A percentile compares a stretch with the other conserved stretches of the same genome.
Evolutionary conservation across 1,139 yeast species (phyloP).

Genomic region (Fermentozyma sake): DNA sequence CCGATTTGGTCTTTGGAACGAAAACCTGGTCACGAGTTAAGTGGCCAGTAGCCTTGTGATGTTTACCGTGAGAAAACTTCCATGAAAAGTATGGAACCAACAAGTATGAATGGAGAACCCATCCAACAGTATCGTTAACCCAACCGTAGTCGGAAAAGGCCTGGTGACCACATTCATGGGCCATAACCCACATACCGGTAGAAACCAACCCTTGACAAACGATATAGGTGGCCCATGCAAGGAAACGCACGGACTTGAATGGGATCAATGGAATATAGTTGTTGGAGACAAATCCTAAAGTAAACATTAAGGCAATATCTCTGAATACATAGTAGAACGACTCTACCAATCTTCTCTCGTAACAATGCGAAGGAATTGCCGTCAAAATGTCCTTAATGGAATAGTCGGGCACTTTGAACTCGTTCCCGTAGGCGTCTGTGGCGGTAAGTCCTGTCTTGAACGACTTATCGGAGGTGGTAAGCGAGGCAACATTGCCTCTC

Average conservation of each 20-base stretch:
- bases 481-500: constrained; percentile 35
- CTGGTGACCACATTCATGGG: constrained; percentile 89
- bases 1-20: constrained; percentile 64
- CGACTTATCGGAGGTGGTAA: constrained; percentile 10
- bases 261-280: constrained; percentile 41
- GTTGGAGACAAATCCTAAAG: constrained; percentile 51
- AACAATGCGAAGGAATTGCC: constrained; percentile 74
- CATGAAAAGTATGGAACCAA: constrained; percentile 84
- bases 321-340: constrained; percentile 63
- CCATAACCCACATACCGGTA: constrained; percentile 81
- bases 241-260: constrained; percentile 22
- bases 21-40: constrained; percentile 79
- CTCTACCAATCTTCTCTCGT: constrained; percentile 54
- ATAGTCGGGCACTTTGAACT: constrained; percentile 68
- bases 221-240: constrained; percentile 36
- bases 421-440: constrained; percentile 58
- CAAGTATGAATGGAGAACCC: constrained; percentile 75
- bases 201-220: constrained; percentile 62
- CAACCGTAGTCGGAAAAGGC: constrained; percentile 71
- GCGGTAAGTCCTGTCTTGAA: constrained; percentile 32
- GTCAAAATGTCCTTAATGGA: constrained; percentile 68
- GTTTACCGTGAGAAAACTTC: constrained; percentile 79
- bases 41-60: constrained; percentile 87
- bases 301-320: constrained; percentile 51
- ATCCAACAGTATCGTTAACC: constrained; percentile 74